Conservation (phyloP, 805 yeast species). For the Nakazawaea ambrosiae region DNA sequence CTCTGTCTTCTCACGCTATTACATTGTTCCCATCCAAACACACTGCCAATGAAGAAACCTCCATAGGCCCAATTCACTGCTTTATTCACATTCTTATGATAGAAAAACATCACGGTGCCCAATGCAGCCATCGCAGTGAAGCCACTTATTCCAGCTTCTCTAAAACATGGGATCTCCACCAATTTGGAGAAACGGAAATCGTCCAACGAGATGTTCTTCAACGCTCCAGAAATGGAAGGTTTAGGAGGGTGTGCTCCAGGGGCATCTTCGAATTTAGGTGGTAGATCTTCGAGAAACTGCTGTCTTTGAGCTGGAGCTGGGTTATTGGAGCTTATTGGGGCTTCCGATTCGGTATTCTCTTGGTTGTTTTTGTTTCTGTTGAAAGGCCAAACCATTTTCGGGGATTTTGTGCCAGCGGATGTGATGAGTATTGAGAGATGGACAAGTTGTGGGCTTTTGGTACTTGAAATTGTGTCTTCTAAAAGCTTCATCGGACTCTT, state of each 20-base stretch:
- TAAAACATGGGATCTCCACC: slow-evolving; percentile 64
- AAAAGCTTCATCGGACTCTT: too few relatives aligned
- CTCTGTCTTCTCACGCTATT: slow-evolving; percentile 62
- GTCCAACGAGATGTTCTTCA: slow-evolving; percentile 32
- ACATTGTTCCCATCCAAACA: slow-evolving; percentile 93
- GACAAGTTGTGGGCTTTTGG: too few relatives aligned
- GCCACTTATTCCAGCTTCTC: slow-evolving; percentile 75
- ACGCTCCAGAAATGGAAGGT: slow-evolving; percentile 30
- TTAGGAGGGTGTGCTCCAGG: slow-evolving; percentile 16
- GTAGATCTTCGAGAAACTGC: slow-evolving; percentile 41
- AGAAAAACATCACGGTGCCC: slow-evolving; percentile 58
- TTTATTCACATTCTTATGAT: slow-evolving; percentile 53
- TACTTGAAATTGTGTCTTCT: too few relatives aligned
- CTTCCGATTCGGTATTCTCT: not conserved
- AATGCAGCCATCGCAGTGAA: slow-evolving; percentile 65
- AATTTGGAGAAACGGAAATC: slow-evolving; percentile 49
- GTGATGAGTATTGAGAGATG: too few relatives aligned
- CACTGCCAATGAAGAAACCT: slow-evolving; percentile 71
- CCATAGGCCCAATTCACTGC: slow-evolving; percentile 81
- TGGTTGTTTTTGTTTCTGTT: slow-evolving; percentile 6
- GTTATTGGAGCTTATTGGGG: not conserved
- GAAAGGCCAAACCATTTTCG: slow-evolving; percentile 9
- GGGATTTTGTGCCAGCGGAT: too few relatives aligned
- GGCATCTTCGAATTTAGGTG: slow-evolving; percentile 20
- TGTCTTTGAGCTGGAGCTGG: slow-evolving; percentile 12